These are phyloP conservation scores for Glycyrrhiza uralensis DNA, from an alignment of 306 rosid genomes.

Conservation along the genomic window DNA sequence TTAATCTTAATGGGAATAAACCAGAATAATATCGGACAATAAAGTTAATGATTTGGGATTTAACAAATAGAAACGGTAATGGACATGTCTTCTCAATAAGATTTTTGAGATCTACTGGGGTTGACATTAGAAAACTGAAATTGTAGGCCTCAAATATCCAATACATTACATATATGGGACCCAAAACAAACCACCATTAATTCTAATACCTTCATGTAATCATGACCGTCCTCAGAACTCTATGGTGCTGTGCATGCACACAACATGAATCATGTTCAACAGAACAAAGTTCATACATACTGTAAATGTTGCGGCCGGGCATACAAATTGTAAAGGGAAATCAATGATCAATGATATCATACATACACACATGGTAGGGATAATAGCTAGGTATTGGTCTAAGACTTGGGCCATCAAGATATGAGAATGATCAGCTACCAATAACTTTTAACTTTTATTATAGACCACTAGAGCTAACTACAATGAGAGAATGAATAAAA, in stretches of 20 bases:
- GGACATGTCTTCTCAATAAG: slow-evolving; percentile 28
- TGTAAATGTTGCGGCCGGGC: background rate
- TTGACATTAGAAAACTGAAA: slow-evolving; percentile 4
- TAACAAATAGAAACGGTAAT: slow-evolving; percentile 12
- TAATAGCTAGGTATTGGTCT: background rate
- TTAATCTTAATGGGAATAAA: slow-evolving; percentile 26
- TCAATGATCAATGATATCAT: too few relatives aligned
- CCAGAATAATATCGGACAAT: slow-evolving; percentile 24
- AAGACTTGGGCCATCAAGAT: slow-evolving; percentile 60
- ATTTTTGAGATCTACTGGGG: slow-evolving; percentile 13
- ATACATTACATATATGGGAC: slow-evolving; percentile 14
- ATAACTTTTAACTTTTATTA: background rate
- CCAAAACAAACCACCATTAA: background rate
- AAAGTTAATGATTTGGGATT: slow-evolving; percentile 5
- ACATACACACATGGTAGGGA: background rate
- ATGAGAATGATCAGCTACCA: slow-evolving; percentile 47
- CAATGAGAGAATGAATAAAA: background rate
- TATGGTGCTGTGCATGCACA: background rate
- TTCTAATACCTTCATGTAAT: background rate
- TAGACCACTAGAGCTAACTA: slow-evolving; percentile 17
- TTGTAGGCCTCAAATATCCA: background rate
- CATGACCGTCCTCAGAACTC: background rate
- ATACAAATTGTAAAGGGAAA: background rate
- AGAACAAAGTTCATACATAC: background rate
- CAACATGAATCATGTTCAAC: background rate